These are phyloP conservation scores for Sphaceloma murrayae DNA, from an alignment of 2,329 filamentous ascomycete species.

Conservation along the genomic window DNA sequence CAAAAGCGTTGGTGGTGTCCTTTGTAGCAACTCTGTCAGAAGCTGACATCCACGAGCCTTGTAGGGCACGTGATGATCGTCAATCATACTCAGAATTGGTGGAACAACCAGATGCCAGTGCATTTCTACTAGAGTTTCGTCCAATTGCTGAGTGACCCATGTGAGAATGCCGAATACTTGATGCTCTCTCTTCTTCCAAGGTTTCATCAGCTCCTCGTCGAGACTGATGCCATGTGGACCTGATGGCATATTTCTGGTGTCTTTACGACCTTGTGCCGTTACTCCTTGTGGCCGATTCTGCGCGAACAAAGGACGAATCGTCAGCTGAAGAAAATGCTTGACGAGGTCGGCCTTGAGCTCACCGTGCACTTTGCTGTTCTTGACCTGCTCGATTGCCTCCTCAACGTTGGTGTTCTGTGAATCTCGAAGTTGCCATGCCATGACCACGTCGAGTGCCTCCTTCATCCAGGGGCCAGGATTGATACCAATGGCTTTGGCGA, in stretches of 20 bases:
- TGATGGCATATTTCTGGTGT: slow-evolving; percentile 36
- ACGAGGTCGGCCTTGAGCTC: slow-evolving; percentile 42
- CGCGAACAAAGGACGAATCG: slow-evolving; percentile 59
- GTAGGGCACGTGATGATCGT: slow-evolving; percentile 48
- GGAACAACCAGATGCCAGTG: slow-evolving; percentile 63
- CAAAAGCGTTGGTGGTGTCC: slow-evolving; percentile 46
- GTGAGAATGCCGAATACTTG: slow-evolving; percentile 45
- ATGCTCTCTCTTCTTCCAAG: slow-evolving; percentile 47
- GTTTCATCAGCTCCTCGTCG: slow-evolving; percentile 40
- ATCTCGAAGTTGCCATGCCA: slow-evolving; percentile 82
- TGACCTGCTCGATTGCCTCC: slow-evolving; percentile 39
- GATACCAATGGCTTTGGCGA: slow-evolving; percentile 56
- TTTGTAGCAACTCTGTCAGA: slow-evolving; percentile 46
- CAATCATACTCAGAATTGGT: slow-evolving; percentile 57
- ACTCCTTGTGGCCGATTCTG: slow-evolving; percentile 45
- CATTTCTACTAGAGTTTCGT: slow-evolving; percentile 43
- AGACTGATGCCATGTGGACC: slow-evolving; percentile 29
- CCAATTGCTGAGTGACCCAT: slow-evolving; percentile 50
- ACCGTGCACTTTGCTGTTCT: slow-evolving; percentile 32
- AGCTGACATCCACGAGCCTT: slow-evolving; percentile 49
- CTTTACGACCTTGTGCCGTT: slow-evolving; percentile 49
- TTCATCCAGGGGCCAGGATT: slow-evolving; percentile 79
- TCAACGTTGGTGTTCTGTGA: slow-evolving; percentile 52
- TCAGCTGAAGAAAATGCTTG: slow-evolving; percentile 50
- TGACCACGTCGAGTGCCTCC: slow-evolving; percentile 64